Evolutionary conservation across 495 filamentous ascomycete genomes (phyloP), one percentile per base, ranked within the genome.

Genomic region (Neurospora discreta): DNA sequence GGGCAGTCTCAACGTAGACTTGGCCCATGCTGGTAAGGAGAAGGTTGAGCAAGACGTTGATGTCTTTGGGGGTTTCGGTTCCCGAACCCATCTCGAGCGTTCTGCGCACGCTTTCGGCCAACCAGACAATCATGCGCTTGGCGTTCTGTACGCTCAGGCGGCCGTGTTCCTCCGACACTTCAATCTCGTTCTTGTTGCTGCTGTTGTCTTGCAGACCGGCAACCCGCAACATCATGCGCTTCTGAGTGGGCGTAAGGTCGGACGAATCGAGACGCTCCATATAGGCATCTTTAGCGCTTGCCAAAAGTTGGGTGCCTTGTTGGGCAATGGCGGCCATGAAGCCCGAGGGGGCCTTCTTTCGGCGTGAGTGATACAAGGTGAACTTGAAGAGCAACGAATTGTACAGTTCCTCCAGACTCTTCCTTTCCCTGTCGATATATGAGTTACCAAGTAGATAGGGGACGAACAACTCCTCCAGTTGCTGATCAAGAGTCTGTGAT

Each of bases 61-160:
- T 92, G 81, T 99, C 96, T 80, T 95, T 98, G 38, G 95, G 93
- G 11, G 93, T 97, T 73, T 98, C 96, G 73, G 86, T 92, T 60
- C 88, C 89, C 30, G 91, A 91, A 41, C 91, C 92, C 52, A 99
- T 85, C 78, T 99, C 96, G 39, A 99, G 85, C 0, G 92, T 92
- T 73, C 96, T 85, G n/a, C 95, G 92, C 69, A 99, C 94, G 70
- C 91, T 93, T 82, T 99, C 96, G 39, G 96, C 95, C 38, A 99
- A 85, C 96, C 96, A 99, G 76, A 92, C 97, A 40, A 99, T 86
- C 94, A 99, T 98, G 68, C 95, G 88, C 81, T 98, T 98, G 30
- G 94, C 90, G 77, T 90, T 92, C n/a, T 90, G 85, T 16, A 97
- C 87, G 73, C 89, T 94, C 5, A 97, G 85, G 71, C 89, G 82